Conservation (phyloP, 306 rosid genomes). For the Castanopsis chinensis region DNA sequence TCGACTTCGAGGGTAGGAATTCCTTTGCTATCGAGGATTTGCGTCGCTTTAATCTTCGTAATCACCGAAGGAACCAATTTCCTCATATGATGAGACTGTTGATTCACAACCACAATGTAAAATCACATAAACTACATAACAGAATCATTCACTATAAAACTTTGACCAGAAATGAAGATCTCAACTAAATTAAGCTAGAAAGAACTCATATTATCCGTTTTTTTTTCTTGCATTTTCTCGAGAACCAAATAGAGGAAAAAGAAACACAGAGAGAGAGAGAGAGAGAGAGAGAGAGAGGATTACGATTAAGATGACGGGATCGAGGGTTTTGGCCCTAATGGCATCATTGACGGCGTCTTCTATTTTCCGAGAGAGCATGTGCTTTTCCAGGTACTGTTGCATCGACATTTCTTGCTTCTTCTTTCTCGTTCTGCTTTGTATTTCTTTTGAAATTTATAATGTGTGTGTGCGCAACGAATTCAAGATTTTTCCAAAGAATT, state of each 20-base stretch:
- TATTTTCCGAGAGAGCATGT: slow-evolving; percentile 82
- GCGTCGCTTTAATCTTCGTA: slow-evolving; percentile 79
- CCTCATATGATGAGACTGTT: slow-evolving; percentile 76
- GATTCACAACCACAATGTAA: not conserved
- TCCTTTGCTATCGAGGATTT: slow-evolving; percentile 97
- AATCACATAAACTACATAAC: not conserved
- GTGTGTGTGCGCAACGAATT: not conserved
- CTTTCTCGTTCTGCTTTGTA: not conserved
- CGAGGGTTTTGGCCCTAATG: slow-evolving; percentile 82
- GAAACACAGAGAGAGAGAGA: too few relatives aligned
- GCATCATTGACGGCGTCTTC: too few relatives aligned
- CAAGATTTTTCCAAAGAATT: not conserved
- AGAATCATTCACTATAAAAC: not conserved
- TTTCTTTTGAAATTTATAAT: not conserved
- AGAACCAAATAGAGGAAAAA: slow-evolving; percentile 10
- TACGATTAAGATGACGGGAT: slow-evolving; percentile 97
- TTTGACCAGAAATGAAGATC: not conserved
- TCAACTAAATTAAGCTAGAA: not conserved
- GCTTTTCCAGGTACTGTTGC: slow-evolving; percentile 79
- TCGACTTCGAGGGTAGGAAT: slow-evolving; percentile 95
- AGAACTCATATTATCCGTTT: too few relatives aligned
- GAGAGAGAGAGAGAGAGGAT: not conserved
- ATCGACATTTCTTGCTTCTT: slow-evolving; percentile 61
- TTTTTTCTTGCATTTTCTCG: not conserved
- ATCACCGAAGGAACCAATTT: slow-evolving; percentile 72